Percentiles rank a stretch among this genome's conserved stretches.
These are phyloP conservation scores for Vitis hybrid DNA, from an alignment of 177 flowering plant genomes.

Conservation along the genomic window DNA sequence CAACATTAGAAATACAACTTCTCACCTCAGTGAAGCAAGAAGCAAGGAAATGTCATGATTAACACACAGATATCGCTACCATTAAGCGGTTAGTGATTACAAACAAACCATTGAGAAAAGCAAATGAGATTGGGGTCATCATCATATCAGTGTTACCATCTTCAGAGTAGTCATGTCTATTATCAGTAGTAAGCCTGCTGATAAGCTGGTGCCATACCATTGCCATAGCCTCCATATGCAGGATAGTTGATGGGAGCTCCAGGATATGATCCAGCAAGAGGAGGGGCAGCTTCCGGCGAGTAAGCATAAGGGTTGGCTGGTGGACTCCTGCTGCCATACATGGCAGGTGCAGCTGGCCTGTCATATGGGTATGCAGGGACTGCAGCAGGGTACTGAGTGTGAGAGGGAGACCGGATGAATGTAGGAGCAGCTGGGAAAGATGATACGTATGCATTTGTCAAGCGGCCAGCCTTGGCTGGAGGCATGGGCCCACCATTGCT, in stretches of 20 bases:
- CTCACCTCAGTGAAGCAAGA: slow-evolving; percentile 29
- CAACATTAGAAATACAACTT: slow-evolving; percentile 48
- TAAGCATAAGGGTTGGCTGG: slow-evolving; percentile 53
- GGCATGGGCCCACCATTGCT: slow-evolving; percentile 93
- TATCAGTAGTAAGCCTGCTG: slow-evolving; percentile 91
- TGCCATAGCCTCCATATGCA: slow-evolving; percentile 67
- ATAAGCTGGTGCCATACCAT: slow-evolving; percentile 70
- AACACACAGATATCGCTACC: slow-evolving; percentile 67
- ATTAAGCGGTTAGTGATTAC: slow-evolving; percentile 76
- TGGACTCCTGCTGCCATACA: slow-evolving; percentile 84
- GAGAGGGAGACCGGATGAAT: slow-evolving; percentile 73
- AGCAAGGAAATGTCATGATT: slow-evolving; percentile 28
- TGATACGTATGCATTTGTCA: slow-evolving; percentile 88
- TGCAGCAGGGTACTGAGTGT: slow-evolving; percentile 63
- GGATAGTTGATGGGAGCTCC: slow-evolving; percentile 71
- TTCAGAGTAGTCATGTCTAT: slow-evolving; percentile 37
- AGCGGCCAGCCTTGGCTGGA: slow-evolving; percentile 98
- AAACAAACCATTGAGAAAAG: slow-evolving; percentile 43
- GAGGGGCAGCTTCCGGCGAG: slow-evolving; percentile 72
- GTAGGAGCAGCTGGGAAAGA: slow-evolving; percentile 83
- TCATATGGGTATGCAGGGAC: slow-evolving; percentile 61
- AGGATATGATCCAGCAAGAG: slow-evolving; percentile 56
- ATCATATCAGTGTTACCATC: slow-evolving; percentile 65
- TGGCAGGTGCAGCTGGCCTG: slow-evolving; percentile 47
- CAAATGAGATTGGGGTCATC: slow-evolving; percentile 33